Base-by-base conservation (phyloP, 805 yeast genomes). In the Cyberlindnera maritima region DNA sequence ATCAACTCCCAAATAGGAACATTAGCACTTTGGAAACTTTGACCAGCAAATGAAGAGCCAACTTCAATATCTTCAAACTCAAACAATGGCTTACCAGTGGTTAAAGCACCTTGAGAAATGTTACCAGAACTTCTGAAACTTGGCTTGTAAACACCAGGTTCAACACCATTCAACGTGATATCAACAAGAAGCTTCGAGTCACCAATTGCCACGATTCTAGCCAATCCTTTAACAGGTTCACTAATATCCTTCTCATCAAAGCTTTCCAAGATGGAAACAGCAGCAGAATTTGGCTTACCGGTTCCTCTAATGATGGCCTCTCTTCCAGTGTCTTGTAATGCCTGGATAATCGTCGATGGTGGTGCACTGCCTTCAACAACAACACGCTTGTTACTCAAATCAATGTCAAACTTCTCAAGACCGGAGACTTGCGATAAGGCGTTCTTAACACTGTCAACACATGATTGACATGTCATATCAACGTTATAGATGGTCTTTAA, bases 281-380 rank as follows among this genome's bases (percentile, higher is more conserved):
- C 97, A 0, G 97, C 96, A 17, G 87, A 77, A 63, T 91, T 84
- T 15, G 95, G 84, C 47, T 72, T 75, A 3, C 97, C 97, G 0
- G 96, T 81, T 7, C 98, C 98, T 49, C 98, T 74, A 20, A 92
- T 85, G 53, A 92, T 88, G 3, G 96, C 96, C 60, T 92, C 97
- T 53, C 81, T 79, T 1, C 97, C 97, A 3, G 83, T 81, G 2
- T 60, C 60, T 63, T 85, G 91, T 47, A 92, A 78, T 0, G 86
- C 78, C 43, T 69, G 68, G 33, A 90, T 82, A 33, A 91, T 77
- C 13, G 64, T 66, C 2, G 96, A 86, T 1, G 98, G 98, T 5
- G 97, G 82, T 3, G 77, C 72, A 1, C 76, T 62, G 3, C 96
- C 96, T 20, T 69, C 68, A 3, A 91, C 85, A 2, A 80, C 71